These are phyloP conservation scores for Eragrostis nindensis DNA, from an alignment of 176 grass and related monocot species.

Conservation along the genomic window DNA sequence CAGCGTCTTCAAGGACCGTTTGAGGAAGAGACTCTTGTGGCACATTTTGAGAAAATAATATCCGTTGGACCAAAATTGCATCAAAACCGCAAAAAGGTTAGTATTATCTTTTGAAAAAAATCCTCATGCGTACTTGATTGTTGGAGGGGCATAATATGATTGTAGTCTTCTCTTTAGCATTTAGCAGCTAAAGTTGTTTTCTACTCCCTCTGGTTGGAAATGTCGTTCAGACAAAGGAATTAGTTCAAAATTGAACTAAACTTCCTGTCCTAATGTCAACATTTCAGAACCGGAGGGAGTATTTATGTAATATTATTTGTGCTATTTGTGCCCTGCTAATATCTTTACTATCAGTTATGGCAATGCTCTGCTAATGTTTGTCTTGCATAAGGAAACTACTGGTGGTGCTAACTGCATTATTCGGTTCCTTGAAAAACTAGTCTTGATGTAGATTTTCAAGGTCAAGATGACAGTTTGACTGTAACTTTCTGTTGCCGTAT, in stretches of 20 bases:
- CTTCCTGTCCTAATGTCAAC: too few species aligned
- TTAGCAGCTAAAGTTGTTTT: not conserved
- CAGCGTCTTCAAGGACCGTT: conserved; percentile 92
- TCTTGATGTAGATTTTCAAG: not conserved
- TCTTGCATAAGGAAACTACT: not conserved
- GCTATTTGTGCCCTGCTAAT: conserved; percentile 24
- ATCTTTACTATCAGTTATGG: not conserved
- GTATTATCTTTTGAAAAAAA: conserved; percentile 38
- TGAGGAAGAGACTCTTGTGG: conserved; percentile 85
- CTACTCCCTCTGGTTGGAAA: too few species aligned
- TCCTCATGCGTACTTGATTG: conserved; percentile 11
- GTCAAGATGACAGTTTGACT: not conserved
- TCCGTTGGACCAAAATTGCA: conserved; percentile 67
- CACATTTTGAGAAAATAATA: conserved; percentile 95
- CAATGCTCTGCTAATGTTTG: not conserved
- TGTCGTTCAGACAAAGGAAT: too few species aligned
- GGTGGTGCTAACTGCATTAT: conserved; percentile 20
- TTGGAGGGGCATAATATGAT: not conserved
- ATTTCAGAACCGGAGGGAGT: too few species aligned
- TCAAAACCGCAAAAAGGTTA: conserved; percentile 65
- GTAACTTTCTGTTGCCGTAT: too few species aligned
- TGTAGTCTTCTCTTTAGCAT: not conserved
- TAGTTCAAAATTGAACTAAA: too few species aligned
- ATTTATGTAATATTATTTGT: conserved; percentile 1
- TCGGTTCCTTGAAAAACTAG: not conserved